A percentile compares a stretch with the other conserved stretches of the same genome.
These are phyloP conservation scores for Lachancea kluyveri DNA, from an alignment of 805 yeast species.

Conservation along the genomic window DNA sequence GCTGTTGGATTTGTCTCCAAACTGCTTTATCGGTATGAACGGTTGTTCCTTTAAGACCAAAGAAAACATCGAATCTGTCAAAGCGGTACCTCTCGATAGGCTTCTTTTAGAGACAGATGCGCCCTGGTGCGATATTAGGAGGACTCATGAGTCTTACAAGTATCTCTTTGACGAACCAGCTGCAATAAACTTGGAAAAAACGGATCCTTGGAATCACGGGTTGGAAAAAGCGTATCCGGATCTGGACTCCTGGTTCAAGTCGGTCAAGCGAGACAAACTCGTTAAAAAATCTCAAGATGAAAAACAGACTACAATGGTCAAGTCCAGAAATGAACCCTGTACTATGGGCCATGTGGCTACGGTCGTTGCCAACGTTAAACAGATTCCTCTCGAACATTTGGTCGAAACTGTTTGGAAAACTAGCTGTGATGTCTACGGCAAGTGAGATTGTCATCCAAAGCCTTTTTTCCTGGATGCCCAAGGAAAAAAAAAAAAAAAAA, in stretches of 20 bases:
- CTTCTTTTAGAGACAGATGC: slow-evolving; percentile 91
- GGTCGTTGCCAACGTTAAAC: slow-evolving; percentile 48
- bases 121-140: slow-evolving; percentile 96
- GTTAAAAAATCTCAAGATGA: slow-evolving; percentile 20
- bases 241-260: slow-evolving; percentile 23
- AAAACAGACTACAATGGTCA: slow-evolving; percentile 43
- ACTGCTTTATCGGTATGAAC: slow-evolving; percentile 66
- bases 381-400: slow-evolving; percentile 37
- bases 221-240: slow-evolving; percentile 55
- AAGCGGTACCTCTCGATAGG: slow-evolving; percentile 59
- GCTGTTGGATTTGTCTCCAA: slow-evolving; percentile 39
- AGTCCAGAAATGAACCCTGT: slow-evolving; percentile 91
- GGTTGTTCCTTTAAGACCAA: slow-evolving; percentile 86
- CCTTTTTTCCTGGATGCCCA: slow-evolving; percentile 1
- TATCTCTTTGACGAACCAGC: slow-evolving; percentile 47
- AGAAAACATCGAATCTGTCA: slow-evolving; percentile 64
- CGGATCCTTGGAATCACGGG: slow-evolving; percentile 51
- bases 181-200: slow-evolving; percentile 43
- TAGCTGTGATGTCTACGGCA: slow-evolving; percentile 38
- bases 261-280: slow-evolving; percentile 31
- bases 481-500: too few relatives aligned
- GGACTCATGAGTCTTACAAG: slow-evolving; percentile 68
- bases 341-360: slow-evolving; percentile 74
- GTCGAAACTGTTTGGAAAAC: slow-evolving; percentile 48
- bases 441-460: too few relatives aligned